Evolutionary conservation across 2,329 filamentous ascomycete species (phyloP).

Genomic region (Fusarium anguioides): DNA sequence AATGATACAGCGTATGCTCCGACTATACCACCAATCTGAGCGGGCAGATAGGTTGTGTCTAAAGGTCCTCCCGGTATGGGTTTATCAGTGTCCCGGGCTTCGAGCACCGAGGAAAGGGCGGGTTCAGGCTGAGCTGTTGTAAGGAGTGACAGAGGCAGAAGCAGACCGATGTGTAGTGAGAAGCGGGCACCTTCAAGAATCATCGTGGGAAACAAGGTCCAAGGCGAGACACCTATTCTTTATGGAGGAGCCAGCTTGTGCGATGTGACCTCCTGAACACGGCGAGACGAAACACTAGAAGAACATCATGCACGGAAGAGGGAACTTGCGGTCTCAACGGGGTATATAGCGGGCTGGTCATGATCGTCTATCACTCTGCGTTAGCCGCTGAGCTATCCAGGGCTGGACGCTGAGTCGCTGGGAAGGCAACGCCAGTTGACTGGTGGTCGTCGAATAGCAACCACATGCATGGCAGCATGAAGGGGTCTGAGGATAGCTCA

Average conservation of each 20-base stretch:
- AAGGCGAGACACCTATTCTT: slow-evolving; percentile 45
- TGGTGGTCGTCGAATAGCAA: slow-evolving; percentile 47
- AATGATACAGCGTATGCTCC: slow-evolving; percentile 84
- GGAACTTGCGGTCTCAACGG: slow-evolving; percentile 57
- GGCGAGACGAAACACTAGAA: slow-evolving; percentile 63
- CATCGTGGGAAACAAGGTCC: slow-evolving; percentile 54
- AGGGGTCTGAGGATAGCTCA: slow-evolving; percentile 51
- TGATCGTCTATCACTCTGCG: slow-evolving; percentile 57
- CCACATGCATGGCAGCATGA: slow-evolving; percentile 55
- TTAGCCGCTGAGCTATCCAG: slow-evolving; percentile 54
- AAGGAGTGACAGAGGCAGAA: slow-evolving; percentile 46
- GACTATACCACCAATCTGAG: slow-evolving; percentile 84
- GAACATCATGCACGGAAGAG: slow-evolving; percentile 57
- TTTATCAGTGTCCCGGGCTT: slow-evolving; percentile 61
- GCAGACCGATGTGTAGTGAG: slow-evolving; percentile 46
- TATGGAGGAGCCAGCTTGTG: slow-evolving; percentile 49
- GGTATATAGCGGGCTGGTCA: slow-evolving; percentile 69
- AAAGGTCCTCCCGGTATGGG: slow-evolving; percentile 69
- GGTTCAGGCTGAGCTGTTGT: slow-evolving; percentile 48
- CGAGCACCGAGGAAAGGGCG: slow-evolving; percentile 41
- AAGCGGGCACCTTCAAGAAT: slow-evolving; percentile 44
- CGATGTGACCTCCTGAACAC: slow-evolving; percentile 57
- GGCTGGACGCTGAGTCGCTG: slow-evolving; percentile 58
- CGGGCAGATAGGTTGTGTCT: slow-evolving; percentile 75
- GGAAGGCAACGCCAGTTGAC: slow-evolving; percentile 31